phyloP scores from a whole-genome alignment of 2,329 filamentous ascomycete genomes.

The Trichoderma aggressivum region DNA sequence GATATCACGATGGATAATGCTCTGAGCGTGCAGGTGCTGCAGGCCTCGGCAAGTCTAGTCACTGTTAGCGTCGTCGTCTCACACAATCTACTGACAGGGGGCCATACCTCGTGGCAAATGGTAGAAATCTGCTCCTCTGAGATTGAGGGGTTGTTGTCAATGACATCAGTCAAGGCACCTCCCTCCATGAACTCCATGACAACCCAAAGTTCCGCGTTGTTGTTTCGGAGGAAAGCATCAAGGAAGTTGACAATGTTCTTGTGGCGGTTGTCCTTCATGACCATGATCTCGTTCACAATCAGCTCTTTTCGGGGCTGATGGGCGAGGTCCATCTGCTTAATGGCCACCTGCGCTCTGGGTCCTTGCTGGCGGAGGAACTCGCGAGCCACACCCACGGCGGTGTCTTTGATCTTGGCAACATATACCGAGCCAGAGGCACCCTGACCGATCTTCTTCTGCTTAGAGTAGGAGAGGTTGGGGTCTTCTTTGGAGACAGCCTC shows the following conservation, averaged over 20 bases:
- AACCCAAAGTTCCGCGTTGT: conserved; percentile 95
- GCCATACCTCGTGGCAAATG: conserved; percentile 85
- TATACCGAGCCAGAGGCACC: conserved; percentile 98
- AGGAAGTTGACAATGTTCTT: conserved; percentile 99
- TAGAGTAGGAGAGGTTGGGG: conserved; percentile 91
- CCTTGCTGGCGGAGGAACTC: conserved; percentile 78
- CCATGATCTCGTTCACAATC: conserved; percentile 99
- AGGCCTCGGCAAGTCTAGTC: conserved; percentile 87
- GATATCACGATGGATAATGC: conserved; percentile 98
- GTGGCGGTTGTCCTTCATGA: conserved; percentile 99
- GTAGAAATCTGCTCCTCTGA: conserved; percentile 97
- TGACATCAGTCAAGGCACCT: conserved; percentile 94
- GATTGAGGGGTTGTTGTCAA: conserved; percentile 94
- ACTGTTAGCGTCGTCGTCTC: background rate
- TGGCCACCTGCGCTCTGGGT: conserved; percentile 83
- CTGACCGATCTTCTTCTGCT: conserved; percentile 99
- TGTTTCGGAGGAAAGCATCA: conserved; percentile 93
- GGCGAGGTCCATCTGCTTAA: conserved; percentile 99
- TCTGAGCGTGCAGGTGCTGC: conserved; percentile 90
- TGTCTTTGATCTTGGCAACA: conserved; percentile 91
- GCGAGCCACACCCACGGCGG: conserved; percentile 78
- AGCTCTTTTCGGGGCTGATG: conserved; percentile 96
- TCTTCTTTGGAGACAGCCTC: conserved; percentile 95
- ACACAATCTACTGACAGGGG: no score
- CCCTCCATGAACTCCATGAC: conserved; percentile 99